phyloP scores from a whole-genome alignment of 129 eudicot genomes.

The Saussurea involucrata region DNA sequence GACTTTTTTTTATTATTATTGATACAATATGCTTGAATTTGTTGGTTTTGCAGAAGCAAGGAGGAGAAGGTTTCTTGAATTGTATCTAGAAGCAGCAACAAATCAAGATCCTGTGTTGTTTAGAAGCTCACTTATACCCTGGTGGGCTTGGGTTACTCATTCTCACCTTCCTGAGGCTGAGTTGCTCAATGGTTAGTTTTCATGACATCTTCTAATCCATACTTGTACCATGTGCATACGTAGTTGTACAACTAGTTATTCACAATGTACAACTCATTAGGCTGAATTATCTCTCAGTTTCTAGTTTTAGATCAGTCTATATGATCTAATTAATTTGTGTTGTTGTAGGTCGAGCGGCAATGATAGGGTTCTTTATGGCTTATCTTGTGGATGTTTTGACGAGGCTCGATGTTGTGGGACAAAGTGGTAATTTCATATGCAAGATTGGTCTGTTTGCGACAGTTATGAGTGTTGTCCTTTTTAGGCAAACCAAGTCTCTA shows the following conservation, averaged over 20 bases:
- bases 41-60: conserved; percentile 51
- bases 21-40: not conserved
- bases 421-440: conserved; percentile 64
- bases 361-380: conserved; percentile 75
- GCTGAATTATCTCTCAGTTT: not conserved
- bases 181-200: conserved; percentile 55
- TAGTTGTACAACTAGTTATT: conserved; percentile 4
- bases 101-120: conserved; percentile 56
- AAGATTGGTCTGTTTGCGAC: conserved; percentile 50
- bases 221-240: not conserved
- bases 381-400: conserved; percentile 63
- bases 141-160: conserved; percentile 87
- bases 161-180: conserved; percentile 83
- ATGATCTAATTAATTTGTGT: not conserved
- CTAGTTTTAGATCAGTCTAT: not conserved
- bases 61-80: conserved; percentile 65
- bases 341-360: conserved; percentile 65
- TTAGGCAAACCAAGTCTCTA: conserved; percentile 43
- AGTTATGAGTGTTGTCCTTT: conserved; percentile 44
- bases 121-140: conserved; percentile 68
- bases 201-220: not conserved
- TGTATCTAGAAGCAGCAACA: conserved; percentile 52
- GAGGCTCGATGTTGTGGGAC: conserved; percentile 68
- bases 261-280: not conserved
- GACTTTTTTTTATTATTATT: not conserved